These are phyloP conservation scores for Begonia loranthoides DNA, from an alignment of 306 rosid species.

Conservation along the genomic window DNA sequence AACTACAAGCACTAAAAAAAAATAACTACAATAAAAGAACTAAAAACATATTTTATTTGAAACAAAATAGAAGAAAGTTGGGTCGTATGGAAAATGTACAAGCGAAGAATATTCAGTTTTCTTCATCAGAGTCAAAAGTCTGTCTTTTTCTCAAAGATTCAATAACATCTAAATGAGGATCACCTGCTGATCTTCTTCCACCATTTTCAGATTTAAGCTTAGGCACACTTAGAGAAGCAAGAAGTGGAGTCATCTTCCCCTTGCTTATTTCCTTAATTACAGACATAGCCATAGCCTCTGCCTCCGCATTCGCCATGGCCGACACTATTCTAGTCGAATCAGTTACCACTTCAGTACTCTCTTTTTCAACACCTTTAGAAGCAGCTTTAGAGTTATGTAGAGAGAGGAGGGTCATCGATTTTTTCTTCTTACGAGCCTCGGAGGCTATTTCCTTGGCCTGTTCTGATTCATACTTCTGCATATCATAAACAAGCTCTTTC, in stretches of 20 bases:
- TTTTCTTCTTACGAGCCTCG: conserved; percentile 31
- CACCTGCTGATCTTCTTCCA: conserved; percentile 12
- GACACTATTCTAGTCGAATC: conserved; percentile 40
- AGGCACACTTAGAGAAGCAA: conserved; percentile 43
- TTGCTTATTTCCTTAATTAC: conserved; percentile 72
- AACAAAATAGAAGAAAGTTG: no score
- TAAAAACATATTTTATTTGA: no score
- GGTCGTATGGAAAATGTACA: no score
- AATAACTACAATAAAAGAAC: no score
- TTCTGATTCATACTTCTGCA: conserved; percentile 62
- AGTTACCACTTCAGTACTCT: conserved; percentile 16
- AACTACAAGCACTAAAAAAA: no score
- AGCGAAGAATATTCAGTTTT: conserved; percentile 20
- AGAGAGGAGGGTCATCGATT: conserved; percentile 20
- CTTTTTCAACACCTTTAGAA: conserved; percentile 12
- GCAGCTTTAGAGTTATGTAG: conserved; percentile 20
- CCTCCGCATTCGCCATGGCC: conserved; percentile 76
- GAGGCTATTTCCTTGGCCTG: conserved; percentile 56
- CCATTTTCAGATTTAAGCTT: conserved; percentile 42
- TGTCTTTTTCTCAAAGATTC: conserved; percentile 59
- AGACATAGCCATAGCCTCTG: conserved; percentile 64
- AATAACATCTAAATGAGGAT: conserved; percentile 22
- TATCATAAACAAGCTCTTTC: conserved; percentile 75
- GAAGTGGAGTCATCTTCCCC: conserved; percentile 51
- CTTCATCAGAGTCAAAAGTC: conserved; percentile 61